Evolutionary conservation across 2,329 filamentous ascomycete genomes (phyloP).

Genomic region (Pyrenochaeta sp.): DNA sequence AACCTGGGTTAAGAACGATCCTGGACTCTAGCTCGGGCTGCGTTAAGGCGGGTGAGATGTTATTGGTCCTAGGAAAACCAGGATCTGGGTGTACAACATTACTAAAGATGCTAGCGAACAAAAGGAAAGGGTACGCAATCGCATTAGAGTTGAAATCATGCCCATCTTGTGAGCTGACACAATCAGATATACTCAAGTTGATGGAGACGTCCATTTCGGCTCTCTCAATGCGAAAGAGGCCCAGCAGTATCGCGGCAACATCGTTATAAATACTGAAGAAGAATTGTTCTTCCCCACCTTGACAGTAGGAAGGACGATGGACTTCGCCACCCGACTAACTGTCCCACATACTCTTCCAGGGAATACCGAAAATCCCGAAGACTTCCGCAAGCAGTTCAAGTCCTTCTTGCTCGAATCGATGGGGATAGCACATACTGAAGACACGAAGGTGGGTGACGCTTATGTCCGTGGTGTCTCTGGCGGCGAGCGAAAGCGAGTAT

Average conservation of each 20-base stretch:
- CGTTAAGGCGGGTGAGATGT: slow-evolving; percentile 74
- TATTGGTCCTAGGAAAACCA: slow-evolving; percentile 75
- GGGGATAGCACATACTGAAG: slow-evolving; percentile 60
- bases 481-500: slow-evolving; percentile 74
- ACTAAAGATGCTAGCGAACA: slow-evolving; percentile 67
- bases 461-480: slow-evolving; percentile 72
- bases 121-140: slow-evolving; percentile 63
- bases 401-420: slow-evolving; percentile 60
- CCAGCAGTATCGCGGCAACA: slow-evolving; percentile 78
- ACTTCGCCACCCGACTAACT: slow-evolving; percentile 65
- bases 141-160: not conserved
- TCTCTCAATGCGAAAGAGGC: slow-evolving; percentile 76
- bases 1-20: slow-evolving; percentile 63
- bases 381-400: slow-evolving; percentile 55
- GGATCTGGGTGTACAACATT: slow-evolving; percentile 62
- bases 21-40: slow-evolving; percentile 72
- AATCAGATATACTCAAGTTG: slow-evolving; percentile 69
- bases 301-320: slow-evolving; percentile 84
- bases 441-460: slow-evolving; percentile 74
- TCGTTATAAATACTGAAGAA: slow-evolving; percentile 81
- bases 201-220: slow-evolving; percentile 59
- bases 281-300: slow-evolving; percentile 79
- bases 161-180: slow-evolving; percentile 42
- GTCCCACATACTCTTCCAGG: slow-evolving; percentile 60
- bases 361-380: slow-evolving; percentile 53